These are phyloP conservation scores for Alternaria arbusti DNA, from an alignment of 2,329 filamentous ascomycete genomes.

Conservation along the genomic window DNA sequence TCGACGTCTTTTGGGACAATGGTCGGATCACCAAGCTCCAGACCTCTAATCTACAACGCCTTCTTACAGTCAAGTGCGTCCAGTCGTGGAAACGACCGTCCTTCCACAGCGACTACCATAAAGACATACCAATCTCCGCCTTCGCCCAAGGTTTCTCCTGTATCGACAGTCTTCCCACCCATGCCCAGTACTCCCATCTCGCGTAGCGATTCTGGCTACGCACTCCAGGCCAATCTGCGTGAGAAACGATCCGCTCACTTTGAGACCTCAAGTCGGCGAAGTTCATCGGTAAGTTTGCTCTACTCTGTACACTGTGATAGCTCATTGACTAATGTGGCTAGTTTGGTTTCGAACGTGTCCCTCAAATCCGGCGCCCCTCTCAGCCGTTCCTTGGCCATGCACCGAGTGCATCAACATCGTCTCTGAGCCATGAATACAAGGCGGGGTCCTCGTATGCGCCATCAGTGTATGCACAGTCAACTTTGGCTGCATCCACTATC, in stretches of 20 bases:
- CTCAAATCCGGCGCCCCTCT: constrained; percentile 66
- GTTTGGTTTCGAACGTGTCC: constrained; percentile 78
- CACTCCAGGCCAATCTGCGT: constrained; percentile 80
- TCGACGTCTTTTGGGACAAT: constrained; percentile 84
- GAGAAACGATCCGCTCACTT: constrained; percentile 97
- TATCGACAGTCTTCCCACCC: constrained; percentile 78
- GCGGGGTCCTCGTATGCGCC: constrained; percentile 71
- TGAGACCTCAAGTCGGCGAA: constrained; percentile 78
- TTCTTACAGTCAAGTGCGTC: constrained; percentile 79
- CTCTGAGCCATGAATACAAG: constrained; percentile 57
- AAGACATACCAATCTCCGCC: constrained; percentile 58
- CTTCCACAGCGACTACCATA: constrained; percentile 57
- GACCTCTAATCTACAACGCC: constrained; percentile 83
- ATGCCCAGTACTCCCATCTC: constrained; percentile 81
- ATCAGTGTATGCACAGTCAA: constrained; percentile 85
- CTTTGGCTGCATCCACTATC: constrained; percentile 81
- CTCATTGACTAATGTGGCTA: constrained; percentile 39
- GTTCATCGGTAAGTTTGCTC: constrained; percentile 69
- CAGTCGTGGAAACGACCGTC: constrained; percentile 70
- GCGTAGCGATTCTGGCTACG: constrained; percentile 89
- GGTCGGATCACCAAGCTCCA: constrained; percentile 58
- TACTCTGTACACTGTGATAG: constrained; percentile 8
- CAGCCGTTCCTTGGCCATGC: constrained; percentile 73
- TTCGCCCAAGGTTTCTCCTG: constrained; percentile 71
- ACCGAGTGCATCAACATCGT: constrained; percentile 71